Percentiles rank a stretch among this genome's conserved stretches.
Conservation (phyloP, 2,329 filamentous ascomycete species). For the Tolypocladium amazonense region DNA sequence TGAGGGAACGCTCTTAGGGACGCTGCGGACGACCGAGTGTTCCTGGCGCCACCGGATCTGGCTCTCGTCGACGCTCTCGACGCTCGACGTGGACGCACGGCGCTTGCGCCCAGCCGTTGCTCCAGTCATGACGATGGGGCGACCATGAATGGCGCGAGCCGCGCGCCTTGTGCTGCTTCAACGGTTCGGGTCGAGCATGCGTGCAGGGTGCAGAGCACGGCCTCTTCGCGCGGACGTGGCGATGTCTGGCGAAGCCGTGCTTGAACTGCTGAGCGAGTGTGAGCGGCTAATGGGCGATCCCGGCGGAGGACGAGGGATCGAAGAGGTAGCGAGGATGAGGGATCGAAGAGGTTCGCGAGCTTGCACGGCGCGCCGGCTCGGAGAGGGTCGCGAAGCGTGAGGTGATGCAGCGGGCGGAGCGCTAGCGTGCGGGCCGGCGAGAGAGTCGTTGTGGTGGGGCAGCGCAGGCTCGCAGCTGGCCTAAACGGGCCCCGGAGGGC, state of each 20-base stretch:
- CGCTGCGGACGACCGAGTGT: constrained; percentile 19
- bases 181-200: background rate
- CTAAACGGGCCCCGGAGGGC: background rate
- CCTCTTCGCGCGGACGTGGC: background rate
- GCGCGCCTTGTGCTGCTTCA: background rate
- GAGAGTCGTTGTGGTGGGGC: background rate
- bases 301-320: background rate
- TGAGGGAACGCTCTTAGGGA: constrained; percentile 16
- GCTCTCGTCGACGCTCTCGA: constrained; percentile 28
- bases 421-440: background rate
- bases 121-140: background rate
- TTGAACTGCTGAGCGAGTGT: background rate
- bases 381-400: background rate
- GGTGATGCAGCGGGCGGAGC: background rate
- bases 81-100: constrained; percentile 32
- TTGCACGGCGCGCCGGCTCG: background rate
- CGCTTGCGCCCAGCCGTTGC: constrained; percentile 29
- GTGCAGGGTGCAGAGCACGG: too few relatives aligned
- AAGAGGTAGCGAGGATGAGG: background rate
- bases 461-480: background rate
- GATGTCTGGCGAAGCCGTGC: background rate
- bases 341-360: background rate
- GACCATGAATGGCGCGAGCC: constrained; percentile 6
- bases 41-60: constrained; percentile 24
- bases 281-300: background rate